Conservation (phyloP, 495 filamentous ascomycete species). For the Penicillium coprophilum region DNA sequence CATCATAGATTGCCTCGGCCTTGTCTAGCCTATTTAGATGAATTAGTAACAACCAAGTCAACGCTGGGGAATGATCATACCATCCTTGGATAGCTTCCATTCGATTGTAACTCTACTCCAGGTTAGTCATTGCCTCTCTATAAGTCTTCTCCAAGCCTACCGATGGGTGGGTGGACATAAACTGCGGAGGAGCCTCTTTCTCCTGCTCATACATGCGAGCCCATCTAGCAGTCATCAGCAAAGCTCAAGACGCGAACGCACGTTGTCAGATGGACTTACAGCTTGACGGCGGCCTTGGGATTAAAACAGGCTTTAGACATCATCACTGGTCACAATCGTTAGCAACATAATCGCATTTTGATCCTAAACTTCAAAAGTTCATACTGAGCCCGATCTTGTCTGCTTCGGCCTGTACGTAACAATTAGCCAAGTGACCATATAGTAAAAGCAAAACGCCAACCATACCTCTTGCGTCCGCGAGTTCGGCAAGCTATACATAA, state of each 20-base stretch:
- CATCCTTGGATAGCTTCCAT: slow-evolving; percentile 68
- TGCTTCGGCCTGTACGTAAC: slow-evolving; percentile 53
- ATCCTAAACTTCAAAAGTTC: slow-evolving; percentile 15
- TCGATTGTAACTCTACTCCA: slow-evolving; percentile 59
- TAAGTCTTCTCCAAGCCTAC: slow-evolving; percentile 41
- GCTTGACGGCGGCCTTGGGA: slow-evolving; percentile 64
- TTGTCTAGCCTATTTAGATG: slow-evolving; percentile 29
- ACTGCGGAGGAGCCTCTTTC: slow-evolving; percentile 62
- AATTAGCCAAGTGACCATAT: slow-evolving; percentile 2
- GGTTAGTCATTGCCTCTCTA: slow-evolving; percentile 18
- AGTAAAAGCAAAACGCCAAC: not conserved
- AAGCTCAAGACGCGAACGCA: not conserved
- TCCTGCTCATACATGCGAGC: slow-evolving; percentile 67
- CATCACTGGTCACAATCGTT: slow-evolving; percentile 44
- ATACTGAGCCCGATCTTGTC: slow-evolving; percentile 82
- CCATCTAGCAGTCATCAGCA: slow-evolving; percentile 51
- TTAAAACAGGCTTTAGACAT: slow-evolving; percentile 70
- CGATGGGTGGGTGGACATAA: slow-evolving; percentile 84
- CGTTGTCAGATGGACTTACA: slow-evolving; percentile 37
- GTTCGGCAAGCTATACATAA: slow-evolving; percentile 67
- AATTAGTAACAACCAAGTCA: slow-evolving; percentile 6
- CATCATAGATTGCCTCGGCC: slow-evolving; percentile 36
- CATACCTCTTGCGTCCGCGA: slow-evolving; percentile 64
- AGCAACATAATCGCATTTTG: slow-evolving; percentile 36
- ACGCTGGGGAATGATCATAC: slow-evolving; percentile 27